A percentile compares a stretch with the other conserved stretches of the same genome.
Conservation (phyloP, 805 yeast species). For the Pachysolen tannophilus region DNA sequence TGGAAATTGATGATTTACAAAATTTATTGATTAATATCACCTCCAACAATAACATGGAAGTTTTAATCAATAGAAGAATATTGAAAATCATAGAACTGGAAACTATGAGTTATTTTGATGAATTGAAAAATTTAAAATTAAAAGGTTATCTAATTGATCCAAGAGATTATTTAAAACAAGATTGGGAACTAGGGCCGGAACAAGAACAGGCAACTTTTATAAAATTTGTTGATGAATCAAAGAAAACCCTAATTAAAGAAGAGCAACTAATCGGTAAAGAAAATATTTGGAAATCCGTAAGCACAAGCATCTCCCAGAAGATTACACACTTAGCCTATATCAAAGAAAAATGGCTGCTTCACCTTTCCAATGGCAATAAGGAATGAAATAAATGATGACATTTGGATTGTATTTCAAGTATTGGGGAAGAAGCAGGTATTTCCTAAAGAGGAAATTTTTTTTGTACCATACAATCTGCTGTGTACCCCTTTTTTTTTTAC, state of each 20-base stretch:
- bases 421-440: too few relatives aligned
- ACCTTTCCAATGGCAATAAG: too few relatives aligned
- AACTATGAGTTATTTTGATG: constrained; percentile 28
- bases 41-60: constrained; percentile 49
- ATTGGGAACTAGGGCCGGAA: too few relatives aligned
- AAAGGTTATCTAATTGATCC: constrained; percentile 25
- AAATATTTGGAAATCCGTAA: constrained; percentile 20
- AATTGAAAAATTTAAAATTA: constrained; percentile 20
- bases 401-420: too few relatives aligned
- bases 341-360: too few relatives aligned
- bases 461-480: too few relatives aligned
- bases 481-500: too few relatives aligned
- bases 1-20: constrained; percentile 59
- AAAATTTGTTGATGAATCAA: constrained; percentile 7
- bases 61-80: constrained; percentile 47
- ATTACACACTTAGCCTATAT: constrained; percentile 24
- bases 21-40: constrained; percentile 53
- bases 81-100: constrained; percentile 47
- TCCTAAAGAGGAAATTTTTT: too few relatives aligned
- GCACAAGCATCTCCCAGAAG: constrained; percentile 19
- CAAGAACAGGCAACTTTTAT: constrained; percentile 15
- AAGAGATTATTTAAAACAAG: constrained; percentile 9
- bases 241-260: constrained; percentile 20
- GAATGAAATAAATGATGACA: too few relatives aligned
- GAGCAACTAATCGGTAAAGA: constrained; percentile 20